Conservation (phyloP, 305 asterid species). For the Fraxinus ornus region DNA sequence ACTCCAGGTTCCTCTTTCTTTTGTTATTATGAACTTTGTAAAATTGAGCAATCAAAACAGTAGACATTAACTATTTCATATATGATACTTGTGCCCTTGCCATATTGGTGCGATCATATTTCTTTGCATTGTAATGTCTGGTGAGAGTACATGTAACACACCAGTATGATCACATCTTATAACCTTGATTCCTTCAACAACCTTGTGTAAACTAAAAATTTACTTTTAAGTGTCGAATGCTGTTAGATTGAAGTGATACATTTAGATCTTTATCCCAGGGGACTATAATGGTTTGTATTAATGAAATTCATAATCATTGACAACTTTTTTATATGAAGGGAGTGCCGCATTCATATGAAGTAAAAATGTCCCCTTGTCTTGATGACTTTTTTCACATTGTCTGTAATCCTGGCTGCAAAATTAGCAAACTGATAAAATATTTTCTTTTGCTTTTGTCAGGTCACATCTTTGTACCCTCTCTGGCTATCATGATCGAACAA, state of each 20-base stretch:
- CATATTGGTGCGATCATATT: neutral
- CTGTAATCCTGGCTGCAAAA: neutral
- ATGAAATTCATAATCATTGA: neutral
- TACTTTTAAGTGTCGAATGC: neutral
- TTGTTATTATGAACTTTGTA: neutral
- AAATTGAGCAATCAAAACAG: neutral
- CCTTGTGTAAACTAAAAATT: neutral
- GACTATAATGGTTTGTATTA: neutral
- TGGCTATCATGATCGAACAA: slow-evolving; percentile 53
- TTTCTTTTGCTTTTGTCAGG: slow-evolving; percentile 29
- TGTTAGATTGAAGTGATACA: neutral
- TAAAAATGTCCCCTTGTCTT: neutral
- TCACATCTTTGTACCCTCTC: slow-evolving; percentile 41
- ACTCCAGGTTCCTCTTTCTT: neutral
- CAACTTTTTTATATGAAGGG: neutral
- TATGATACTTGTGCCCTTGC: neutral
- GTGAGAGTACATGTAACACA: neutral
- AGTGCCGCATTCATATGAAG: slow-evolving; percentile 11
- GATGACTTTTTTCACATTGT: neutral
- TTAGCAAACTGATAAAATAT: neutral
- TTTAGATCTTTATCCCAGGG: neutral
- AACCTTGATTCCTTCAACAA: neutral
- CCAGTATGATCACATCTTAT: neutral
- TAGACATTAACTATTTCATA: neutral
- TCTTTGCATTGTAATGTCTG: neutral